These are phyloP conservation scores for Hibiscus mutabilis DNA, from an alignment of 345 rosid genomes.

Conservation along the genomic window DNA sequence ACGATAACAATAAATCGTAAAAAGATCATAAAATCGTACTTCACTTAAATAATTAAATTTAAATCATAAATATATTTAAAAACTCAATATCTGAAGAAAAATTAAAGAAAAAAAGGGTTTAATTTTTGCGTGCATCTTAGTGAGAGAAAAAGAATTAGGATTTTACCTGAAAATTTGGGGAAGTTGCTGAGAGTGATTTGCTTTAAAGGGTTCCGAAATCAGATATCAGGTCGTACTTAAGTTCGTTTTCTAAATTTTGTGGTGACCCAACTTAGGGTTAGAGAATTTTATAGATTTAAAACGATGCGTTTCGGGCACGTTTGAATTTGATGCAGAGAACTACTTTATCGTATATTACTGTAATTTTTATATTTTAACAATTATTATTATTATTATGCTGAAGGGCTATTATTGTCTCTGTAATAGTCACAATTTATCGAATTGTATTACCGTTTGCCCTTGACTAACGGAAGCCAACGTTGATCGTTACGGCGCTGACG, in stretches of 20 bases:
- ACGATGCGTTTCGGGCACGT: no score
- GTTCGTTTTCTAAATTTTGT: neutral
- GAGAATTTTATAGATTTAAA: neutral
- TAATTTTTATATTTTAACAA: no score
- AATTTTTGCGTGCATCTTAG: neutral
- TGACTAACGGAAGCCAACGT: no score
- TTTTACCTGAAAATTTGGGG: neutral
- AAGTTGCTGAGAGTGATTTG: neutral
- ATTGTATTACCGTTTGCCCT: no score
- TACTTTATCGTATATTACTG: no score
- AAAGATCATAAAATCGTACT: neutral
- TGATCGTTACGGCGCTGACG: no score
- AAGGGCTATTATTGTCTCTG: no score
- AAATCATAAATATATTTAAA: neutral
- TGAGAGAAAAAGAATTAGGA: neutral
- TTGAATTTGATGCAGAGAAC: no score
- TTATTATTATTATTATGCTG: no score
- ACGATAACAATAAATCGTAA: neutral
- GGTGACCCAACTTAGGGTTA: neutral
- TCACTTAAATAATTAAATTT: neutral
- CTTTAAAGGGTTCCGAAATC: neutral
- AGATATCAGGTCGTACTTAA: neutral
- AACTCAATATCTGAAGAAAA: neutral
- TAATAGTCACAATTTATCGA: no score
- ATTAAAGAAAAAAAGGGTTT: neutral